Conservation (phyloP, 208 protist species). For the Leishmania martiniquensis region DNA sequence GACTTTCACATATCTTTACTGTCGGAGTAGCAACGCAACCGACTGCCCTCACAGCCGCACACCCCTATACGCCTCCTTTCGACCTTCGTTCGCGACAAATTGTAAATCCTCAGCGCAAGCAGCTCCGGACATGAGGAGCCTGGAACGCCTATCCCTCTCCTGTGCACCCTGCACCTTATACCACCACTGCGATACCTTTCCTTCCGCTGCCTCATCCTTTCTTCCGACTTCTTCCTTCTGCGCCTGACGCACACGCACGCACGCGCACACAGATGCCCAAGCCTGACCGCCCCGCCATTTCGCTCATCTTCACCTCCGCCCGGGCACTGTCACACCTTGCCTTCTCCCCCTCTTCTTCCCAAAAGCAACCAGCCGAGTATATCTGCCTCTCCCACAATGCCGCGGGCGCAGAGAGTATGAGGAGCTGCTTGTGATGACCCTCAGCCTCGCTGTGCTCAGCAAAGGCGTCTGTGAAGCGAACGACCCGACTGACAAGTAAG, state of each 20-base stretch:
- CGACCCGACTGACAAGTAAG: conserved; percentile 90
- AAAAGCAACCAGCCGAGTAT: conserved; percentile 13
- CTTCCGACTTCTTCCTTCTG: not conserved
- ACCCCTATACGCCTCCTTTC: conserved; percentile 1
- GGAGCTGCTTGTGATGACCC: conserved; percentile 38
- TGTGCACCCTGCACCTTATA: not conserved
- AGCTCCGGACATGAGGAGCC: not conserved
- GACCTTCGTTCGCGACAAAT: not conserved
- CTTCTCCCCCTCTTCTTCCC: not conserved
- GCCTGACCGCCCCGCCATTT: not conserved
- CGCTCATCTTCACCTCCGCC: not conserved
- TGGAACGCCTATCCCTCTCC: not conserved
- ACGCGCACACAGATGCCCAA: not conserved
- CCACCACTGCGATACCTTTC: not conserved
- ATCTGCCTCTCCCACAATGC: conserved; percentile 29
- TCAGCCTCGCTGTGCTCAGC: conserved; percentile 56
- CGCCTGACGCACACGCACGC: not conserved
- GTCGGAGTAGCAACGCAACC: conserved; percentile 29
- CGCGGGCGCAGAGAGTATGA: conserved; percentile 35
- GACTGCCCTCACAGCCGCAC: not conserved
- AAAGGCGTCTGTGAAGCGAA: conserved; percentile 95
- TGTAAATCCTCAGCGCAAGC: not conserved
- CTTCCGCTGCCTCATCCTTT: not conserved
- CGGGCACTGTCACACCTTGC: not conserved
- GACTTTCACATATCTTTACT: conserved; percentile 52